Evolutionary conservation across 495 filamentous ascomycete genomes (phyloP), one percentile per base, ranked within the genome.

Genomic region (Daldinia caldariorum): DNA sequence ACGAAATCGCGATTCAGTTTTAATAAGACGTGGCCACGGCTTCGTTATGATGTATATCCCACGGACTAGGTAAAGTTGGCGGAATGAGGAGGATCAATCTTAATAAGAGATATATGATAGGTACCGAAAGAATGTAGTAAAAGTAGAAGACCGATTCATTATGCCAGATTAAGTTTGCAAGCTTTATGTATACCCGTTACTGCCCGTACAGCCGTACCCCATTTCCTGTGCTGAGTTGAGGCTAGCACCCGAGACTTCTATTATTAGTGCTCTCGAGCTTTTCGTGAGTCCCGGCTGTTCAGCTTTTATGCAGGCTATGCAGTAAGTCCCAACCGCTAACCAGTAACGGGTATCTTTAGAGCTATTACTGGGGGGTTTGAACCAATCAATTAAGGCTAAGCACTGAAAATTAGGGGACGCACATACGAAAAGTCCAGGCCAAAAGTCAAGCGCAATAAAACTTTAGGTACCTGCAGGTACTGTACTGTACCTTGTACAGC

Each of bases 331-430:
- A 49, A 20, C 43, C 67, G 55, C 47, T 38, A 38, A 26, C 26
- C 26, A 1, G 26, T 3, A 1, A 26, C 26, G 26, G 26, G 26
- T 1, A 65, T 63, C 67, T 35, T 58, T 59, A 49, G 56, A 61
- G 60, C 49, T 34, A 49, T 54, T 54, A 13, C 38, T 3, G 41
- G 41, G 39, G 56, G 67, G 43, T 13, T 55, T 37, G 10, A 37
- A 26, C 69, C 69, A 71, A 71, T 71, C 63, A 63, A 71, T 71
- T 71, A 22, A 71, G 63, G 58, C 59, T 63, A 66, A 66, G 68
- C 45, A 58, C 38, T 58, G 12, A 54, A 58, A 62, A 47, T 65
- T 61, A 55, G 58, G 51, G 22, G 43, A 51, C 49, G 47, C 32
- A n/a, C 31, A 68, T 38, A 18, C n/a, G n/a, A n/a, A n/a, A n/a